Percentiles rank a stretch among this genome's conserved stretches.
Conservation (phyloP, 2,329 filamentous ascomycete species). For the Xylaria sp. region DNA sequence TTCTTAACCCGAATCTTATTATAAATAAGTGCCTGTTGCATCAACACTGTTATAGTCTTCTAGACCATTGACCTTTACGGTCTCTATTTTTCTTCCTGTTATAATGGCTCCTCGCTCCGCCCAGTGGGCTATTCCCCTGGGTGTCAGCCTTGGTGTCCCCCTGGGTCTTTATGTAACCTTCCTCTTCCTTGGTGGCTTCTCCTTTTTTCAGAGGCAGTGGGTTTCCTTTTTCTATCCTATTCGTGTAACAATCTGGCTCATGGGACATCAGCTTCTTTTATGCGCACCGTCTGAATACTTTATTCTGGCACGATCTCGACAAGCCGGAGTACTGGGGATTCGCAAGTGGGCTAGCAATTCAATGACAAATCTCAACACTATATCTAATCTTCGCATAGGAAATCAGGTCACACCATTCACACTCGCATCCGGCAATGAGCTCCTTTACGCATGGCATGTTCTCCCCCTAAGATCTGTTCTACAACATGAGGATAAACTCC, state of each 20-base stretch:
- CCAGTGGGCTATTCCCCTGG: conserved; percentile 52
- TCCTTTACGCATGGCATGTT: conserved; percentile 90
- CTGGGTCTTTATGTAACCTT: conserved; percentile 74
- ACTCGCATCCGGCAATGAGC: conserved; percentile 79
- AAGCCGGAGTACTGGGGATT: conserved; percentile 87
- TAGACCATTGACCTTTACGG: neutral
- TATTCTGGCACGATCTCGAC: conserved; percentile 77
- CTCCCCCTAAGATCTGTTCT: conserved; percentile 81
- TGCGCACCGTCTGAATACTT: conserved; percentile 79
- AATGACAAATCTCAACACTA: conserved; percentile 35
- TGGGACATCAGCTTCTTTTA: conserved; percentile 76
- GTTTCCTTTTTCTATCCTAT: conserved; percentile 27
- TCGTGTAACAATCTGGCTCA: conserved; percentile 2
- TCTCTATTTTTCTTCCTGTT: neutral
- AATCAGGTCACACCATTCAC: conserved; percentile 91
- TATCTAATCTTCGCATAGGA: conserved; percentile 58
- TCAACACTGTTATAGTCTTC: neutral
- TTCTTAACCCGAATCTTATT: too few relatives aligned
- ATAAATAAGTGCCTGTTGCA: neutral
- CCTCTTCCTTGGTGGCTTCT: conserved; percentile 72
- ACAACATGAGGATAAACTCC: conserved; percentile 72
- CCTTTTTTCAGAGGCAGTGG: conserved; percentile 84
- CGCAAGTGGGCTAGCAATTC: conserved; percentile 67
- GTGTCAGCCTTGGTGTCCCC: conserved; percentile 66
- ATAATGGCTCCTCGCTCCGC: conserved; percentile 47